Conservation (phyloP, 495 filamentous ascomycete genomes). For the Cercophora newfieldiana region DNA sequence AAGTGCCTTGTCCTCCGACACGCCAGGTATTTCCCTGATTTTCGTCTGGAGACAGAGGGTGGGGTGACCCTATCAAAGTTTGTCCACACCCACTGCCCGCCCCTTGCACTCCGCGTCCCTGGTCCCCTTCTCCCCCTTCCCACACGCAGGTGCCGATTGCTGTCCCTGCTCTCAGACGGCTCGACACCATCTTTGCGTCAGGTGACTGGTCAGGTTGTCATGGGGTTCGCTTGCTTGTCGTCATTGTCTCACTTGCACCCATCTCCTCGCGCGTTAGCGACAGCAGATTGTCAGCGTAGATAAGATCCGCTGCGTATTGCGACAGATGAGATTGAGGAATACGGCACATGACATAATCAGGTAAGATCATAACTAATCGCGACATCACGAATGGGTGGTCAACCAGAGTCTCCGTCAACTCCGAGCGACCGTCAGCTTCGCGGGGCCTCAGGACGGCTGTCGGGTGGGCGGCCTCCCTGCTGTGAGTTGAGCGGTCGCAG, state of each 20-base stretch:
- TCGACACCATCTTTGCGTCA: conserved; percentile 9
- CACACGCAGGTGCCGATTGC: conserved; percentile 8
- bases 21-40: background rate
- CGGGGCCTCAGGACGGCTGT: no score
- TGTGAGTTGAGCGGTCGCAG: background rate
- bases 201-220: conserved; percentile 9
- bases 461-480: background rate
- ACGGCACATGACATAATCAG: background rate
- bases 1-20: background rate
- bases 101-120: background rate
- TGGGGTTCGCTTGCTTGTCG: conserved; percentile 14
- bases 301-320: background rate
- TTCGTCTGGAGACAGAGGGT: background rate
- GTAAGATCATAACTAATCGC: background rate
- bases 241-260: conserved; percentile 16
- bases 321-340: background rate
- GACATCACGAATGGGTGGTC: background rate
- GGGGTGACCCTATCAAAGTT: background rate
- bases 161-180: background rate
- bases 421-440: background rate
- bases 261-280: background rate
- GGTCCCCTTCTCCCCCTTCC: background rate
- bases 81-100: background rate
- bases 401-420: background rate
- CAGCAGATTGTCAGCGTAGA: background rate